phyloP scores from a whole-genome alignment of 2,329 filamentous ascomycete genomes.

The Phialemoniopsis sp. region DNA sequence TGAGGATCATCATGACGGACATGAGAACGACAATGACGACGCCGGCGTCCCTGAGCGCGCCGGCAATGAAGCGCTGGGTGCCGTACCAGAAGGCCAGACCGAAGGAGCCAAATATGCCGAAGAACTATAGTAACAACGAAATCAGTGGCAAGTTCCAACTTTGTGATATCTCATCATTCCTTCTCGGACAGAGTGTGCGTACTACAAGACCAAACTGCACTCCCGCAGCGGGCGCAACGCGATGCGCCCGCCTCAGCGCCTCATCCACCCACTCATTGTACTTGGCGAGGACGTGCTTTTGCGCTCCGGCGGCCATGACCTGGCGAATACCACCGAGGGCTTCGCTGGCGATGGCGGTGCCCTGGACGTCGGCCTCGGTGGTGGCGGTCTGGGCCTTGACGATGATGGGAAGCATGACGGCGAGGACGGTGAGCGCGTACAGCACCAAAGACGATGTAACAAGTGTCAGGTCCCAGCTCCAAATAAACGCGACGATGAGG shows the following conservation, averaged over 20 bases:
- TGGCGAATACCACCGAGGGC: constrained; percentile 34
- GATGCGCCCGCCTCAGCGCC: constrained; percentile 26
- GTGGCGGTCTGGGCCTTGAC: constrained; percentile 38
- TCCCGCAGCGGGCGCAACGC: constrained; percentile 23
- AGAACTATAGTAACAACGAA: constrained; percentile 8
- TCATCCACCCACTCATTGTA: constrained; percentile 32
- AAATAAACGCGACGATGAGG: constrained; percentile 50
- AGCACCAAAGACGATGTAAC: constrained; percentile 53
- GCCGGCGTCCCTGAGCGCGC: constrained; percentile 26
- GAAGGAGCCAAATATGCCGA: too few species aligned
- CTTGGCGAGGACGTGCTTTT: constrained; percentile 25
- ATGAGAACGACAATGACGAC: constrained; percentile 34
- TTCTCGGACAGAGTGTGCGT: not conserved
- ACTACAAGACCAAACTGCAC: constrained; percentile 22
- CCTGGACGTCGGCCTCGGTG: constrained; percentile 21
- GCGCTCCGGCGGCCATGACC: constrained; percentile 39
- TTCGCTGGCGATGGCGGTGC: constrained; percentile 37
- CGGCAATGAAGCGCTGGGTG: constrained; percentile 25
- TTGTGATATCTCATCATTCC: too few species aligned
- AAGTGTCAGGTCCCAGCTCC: constrained; percentile 55
- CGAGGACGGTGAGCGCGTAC: constrained; percentile 47
- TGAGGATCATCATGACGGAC: constrained; percentile 54
- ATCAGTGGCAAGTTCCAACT: not conserved
- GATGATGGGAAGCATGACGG: constrained; percentile 48
- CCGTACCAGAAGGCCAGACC: constrained; percentile 38